Conservation (phyloP, 495 filamentous ascomycete genomes). For the Penicillium ochrochloron region DNA sequence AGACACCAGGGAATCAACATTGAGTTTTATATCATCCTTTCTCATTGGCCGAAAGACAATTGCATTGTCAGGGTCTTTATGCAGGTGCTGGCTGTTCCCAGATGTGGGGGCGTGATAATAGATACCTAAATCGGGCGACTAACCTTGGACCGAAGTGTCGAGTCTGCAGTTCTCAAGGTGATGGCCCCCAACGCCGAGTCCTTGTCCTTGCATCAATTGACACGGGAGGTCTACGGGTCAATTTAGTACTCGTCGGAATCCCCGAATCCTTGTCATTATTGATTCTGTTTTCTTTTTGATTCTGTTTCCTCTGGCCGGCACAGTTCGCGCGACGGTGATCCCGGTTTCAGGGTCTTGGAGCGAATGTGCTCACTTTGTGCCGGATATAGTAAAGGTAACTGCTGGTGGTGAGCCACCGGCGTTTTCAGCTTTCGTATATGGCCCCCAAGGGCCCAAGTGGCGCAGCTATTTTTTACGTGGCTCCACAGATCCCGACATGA, state of each 20-base stretch:
- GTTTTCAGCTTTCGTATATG: not conserved
- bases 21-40: not conserved
- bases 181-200: not conserved
- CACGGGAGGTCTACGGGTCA: not conserved
- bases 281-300: not conserved
- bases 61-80: not conserved
- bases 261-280: not conserved
- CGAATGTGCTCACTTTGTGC: not conserved
- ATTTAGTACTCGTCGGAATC: not conserved
- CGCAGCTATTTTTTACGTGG: not conserved
- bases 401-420: not conserved
- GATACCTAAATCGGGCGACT: not conserved
- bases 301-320: not conserved
- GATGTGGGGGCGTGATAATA: not conserved
- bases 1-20: slow-evolving; percentile 4
- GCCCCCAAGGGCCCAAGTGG: not conserved
- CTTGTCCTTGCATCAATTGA: not conserved
- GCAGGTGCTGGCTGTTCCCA: not conserved
- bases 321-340: not conserved
- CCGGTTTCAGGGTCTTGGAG: no score
- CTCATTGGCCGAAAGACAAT: not conserved
- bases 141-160: not conserved
- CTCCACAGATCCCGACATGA: slow-evolving; percentile 5
- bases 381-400: no score
- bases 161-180: not conserved